Conservation (phyloP, 2,329 filamentous ascomycete species). For the Colletotrichum abscissum region DNA sequence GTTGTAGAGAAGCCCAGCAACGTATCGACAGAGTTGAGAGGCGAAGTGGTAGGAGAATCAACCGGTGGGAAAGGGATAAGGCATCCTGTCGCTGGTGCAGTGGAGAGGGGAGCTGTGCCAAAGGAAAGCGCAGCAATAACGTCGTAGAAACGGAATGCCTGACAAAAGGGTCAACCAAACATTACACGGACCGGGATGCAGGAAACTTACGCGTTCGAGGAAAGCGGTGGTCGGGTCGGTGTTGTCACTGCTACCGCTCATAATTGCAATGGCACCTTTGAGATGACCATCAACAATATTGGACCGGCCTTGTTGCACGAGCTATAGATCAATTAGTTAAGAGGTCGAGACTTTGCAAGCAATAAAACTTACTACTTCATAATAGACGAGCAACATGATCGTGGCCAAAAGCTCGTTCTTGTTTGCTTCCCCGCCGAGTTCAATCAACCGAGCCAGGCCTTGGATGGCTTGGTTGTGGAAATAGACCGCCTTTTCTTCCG, state of each 20-base stretch:
- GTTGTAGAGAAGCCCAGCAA: constrained; percentile 71
- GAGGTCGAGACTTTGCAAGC: no score
- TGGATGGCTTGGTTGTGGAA: constrained; percentile 71
- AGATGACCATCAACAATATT: constrained; percentile 72
- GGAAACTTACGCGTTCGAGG: constrained; percentile 62
- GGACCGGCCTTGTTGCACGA: constrained; percentile 69
- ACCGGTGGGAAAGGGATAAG: constrained; percentile 59
- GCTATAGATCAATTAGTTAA: constrained; percentile 49
- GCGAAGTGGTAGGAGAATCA: constrained; percentile 57
- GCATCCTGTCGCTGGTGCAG: constrained; percentile 58
- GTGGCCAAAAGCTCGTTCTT: constrained; percentile 69
- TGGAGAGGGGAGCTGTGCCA: constrained; percentile 66
- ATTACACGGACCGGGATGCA: neutral
- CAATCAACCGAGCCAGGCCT: constrained; percentile 67
- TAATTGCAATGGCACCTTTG: constrained; percentile 71
- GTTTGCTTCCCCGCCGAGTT: constrained; percentile 60
- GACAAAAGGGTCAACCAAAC: neutral
- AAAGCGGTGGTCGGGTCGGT: constrained; percentile 66
- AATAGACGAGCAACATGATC: constrained; percentile 72
- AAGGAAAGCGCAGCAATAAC: constrained; percentile 73
- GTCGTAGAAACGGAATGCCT: constrained; percentile 75
- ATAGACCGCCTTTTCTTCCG: constrained; percentile 66
- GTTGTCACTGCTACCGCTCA: constrained; percentile 59
- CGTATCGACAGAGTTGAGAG: constrained; percentile 65
- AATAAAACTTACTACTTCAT: constrained; percentile 67